Percentiles rank a stretch among this genome's conserved stretches.
phyloP scores from a whole-genome alignment of 2,329 filamentous ascomycete species.

The Penicillium sp. region DNA sequence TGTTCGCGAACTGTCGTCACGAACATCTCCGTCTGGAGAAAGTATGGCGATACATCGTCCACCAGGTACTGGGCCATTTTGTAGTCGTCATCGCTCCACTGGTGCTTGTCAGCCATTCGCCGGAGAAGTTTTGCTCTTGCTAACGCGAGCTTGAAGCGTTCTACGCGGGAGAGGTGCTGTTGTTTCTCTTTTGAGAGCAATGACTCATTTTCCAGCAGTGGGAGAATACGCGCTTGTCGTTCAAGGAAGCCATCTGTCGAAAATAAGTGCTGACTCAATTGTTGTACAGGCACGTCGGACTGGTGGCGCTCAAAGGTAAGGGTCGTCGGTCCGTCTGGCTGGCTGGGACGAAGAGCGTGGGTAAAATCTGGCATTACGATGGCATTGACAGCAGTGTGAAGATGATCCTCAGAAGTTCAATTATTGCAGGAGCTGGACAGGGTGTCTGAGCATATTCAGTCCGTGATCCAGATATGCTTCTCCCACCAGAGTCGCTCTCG shows the following conservation, averaged over 20 bases:
- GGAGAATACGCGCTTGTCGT: slow-evolving; percentile 43
- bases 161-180: slow-evolving; percentile 47
- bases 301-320: slow-evolving; percentile 42
- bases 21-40: slow-evolving; percentile 49
- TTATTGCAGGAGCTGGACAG: too few species aligned
- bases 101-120: slow-evolving; percentile 41
- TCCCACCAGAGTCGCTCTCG: too few species aligned
- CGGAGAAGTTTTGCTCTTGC: slow-evolving; percentile 48
- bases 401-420: too few species aligned
- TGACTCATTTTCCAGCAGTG: slow-evolving; percentile 42
- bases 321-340: slow-evolving; percentile 42
- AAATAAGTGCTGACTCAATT: slow-evolving; percentile 45
- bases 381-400: not conserved
- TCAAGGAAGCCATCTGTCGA: slow-evolving; percentile 44
- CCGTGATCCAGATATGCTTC: too few species aligned
- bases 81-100: slow-evolving; percentile 47
- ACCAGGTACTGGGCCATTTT: slow-evolving; percentile 49
- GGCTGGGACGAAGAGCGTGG: slow-evolving; percentile 43
- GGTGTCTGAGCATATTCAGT: too few species aligned
- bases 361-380: slow-evolving; percentile 45
- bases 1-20: slow-evolving; percentile 48
- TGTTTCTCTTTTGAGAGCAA: slow-evolving; percentile 48
- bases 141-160: slow-evolving; percentile 49
- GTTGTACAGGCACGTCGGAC: slow-evolving; percentile 40
- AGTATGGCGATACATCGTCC: slow-evolving; percentile 50